Evolutionary conservation across 148 eudicot genomes (phyloP), one percentile per base, ranked within the genome.

Genomic region (Chenopodium formosanum): DNA sequence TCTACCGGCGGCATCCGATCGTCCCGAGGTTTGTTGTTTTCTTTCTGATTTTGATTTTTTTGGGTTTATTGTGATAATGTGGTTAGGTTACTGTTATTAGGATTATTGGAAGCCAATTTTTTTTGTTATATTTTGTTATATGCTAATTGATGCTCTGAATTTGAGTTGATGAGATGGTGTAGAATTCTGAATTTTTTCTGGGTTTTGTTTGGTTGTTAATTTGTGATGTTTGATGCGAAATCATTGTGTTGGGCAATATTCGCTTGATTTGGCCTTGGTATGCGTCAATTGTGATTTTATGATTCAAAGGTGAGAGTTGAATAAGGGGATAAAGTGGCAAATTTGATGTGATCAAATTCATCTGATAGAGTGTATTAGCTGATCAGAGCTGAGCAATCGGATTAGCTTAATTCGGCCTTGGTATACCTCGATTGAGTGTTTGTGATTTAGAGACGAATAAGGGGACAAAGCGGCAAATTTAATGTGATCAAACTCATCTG

Each of bases 1-100:
- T 46, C 93, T 95, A 37, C 97, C 97, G 69, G 78, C 94, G 22
- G 47, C 91, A 47, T 89, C 96, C 40, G 93, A 94, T 90, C 99
- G 97, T 13, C 99, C 98, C 31, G 97, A 96, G 97, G 99, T 96
- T 16, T 53, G 8, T n/a, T 2, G 31, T 22, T 48, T 14, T 16
- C 75, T 40, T n/a, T 44, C 17, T 71, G 46, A 7, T 46, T 78
- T 19, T 9, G 17, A 40, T 52, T 60, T 56, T 67, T 58, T 78
- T 29, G 47, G 10, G 11, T 17, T 48, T 64, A 10, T 16, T 22
- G 22, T 75, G 73, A 56, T 22, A 19, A 75, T 76, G 47, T 56
- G 25, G 25, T 53, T 13, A 16, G 22, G 29, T 76, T 77, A 46
- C 29, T 72, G 80, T 64, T 70, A 58, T 83, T 25, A 46, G 27